phyloP scores from a whole-genome alignment of 2,329 filamentous ascomycete genomes.

The Penicillium sp. region DNA sequence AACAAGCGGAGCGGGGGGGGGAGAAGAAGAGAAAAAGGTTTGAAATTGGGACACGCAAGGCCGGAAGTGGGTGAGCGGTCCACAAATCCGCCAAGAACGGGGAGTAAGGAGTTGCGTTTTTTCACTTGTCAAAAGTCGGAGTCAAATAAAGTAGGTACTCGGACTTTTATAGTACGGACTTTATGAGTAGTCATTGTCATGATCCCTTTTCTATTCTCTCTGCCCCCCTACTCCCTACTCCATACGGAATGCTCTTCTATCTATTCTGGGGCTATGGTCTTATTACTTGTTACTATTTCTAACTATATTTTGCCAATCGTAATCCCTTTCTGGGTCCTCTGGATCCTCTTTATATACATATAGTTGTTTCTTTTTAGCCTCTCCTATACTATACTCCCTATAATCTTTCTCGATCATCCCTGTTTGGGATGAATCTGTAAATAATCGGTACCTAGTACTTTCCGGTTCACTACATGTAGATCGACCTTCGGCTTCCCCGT shows the following conservation, averaged over 20 bases:
- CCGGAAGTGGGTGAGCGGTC: conserved; percentile 16
- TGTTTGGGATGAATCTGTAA: neutral
- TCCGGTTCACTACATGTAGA: neutral
- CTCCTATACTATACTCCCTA: no score
- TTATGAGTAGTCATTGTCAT: neutral
- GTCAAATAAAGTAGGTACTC: neutral
- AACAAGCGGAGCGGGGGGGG: conserved; percentile 1
- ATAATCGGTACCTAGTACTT: neutral
- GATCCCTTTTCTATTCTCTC: neutral
- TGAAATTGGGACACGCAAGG: conserved; percentile 17
- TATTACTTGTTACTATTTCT: neutral
- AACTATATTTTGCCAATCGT: neutral
- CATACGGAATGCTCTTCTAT: no score
- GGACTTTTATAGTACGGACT: neutral
- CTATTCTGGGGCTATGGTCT: neutral
- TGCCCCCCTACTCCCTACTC: no score
- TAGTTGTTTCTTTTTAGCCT: neutral
- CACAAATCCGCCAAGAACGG: conserved; percentile 19
- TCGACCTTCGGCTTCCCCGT: conserved; percentile 9
- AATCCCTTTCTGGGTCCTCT: neutral
- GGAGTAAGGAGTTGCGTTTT: conserved; percentile 15
- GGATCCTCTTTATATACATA: neutral
- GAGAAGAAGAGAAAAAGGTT: conserved; percentile 10
- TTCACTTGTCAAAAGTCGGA: neutral
- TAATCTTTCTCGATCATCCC: neutral